Base-by-base conservation (phyloP, 177 flowering plant genomes). In the Vitis hybrid region DNA sequence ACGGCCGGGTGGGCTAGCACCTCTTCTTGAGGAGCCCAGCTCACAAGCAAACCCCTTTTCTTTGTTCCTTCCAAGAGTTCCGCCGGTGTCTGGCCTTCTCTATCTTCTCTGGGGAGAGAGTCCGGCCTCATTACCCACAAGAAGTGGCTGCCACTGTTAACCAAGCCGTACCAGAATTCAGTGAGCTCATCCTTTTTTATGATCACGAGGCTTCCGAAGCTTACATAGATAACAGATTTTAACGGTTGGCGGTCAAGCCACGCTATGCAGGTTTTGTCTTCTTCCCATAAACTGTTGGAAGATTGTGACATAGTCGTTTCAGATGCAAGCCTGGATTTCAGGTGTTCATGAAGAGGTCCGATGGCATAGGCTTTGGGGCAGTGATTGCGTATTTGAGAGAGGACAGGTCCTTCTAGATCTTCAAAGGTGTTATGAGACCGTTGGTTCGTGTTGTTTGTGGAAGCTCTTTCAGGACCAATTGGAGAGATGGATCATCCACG, bases 391-490 rank as follows among this genome's bases (percentile, higher is more conserved):
- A 83, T 73, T 5, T 80, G 85, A 26, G 80, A 71, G 58, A 85
- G 70, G 3, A 76, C 62, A 0, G 79, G 82, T 0, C 79, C 82
- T 70, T 87, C 92, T 0, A 88, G 78, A 9, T 83, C 84, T 48
- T 88, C 90, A 51, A 88, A 83, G 1, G 87, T 83, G 84, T 89
- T 64, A 89, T 80, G 58, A 83, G 65, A 0, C 53, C 85, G 0
- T 64, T 45, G 0, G 85, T 80, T 56, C 65, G 68, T 3, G 72
- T 8, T 22, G 77, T 15, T 22, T 22, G 10, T 31, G 26, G 65
- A 16, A 83, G 78, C 69, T 76, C 79, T 1, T 3, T 58, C 3
- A 52, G 9, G 1, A 76, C 22, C 16, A 26, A 0, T n/a, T 76
- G 79, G 10, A 82, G 56, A 16, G 1, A 3, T 0, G 72, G 68